phyloP scores from a whole-genome alignment of 768 basidiomycete species.

The Termitomyces sp. region DNA sequence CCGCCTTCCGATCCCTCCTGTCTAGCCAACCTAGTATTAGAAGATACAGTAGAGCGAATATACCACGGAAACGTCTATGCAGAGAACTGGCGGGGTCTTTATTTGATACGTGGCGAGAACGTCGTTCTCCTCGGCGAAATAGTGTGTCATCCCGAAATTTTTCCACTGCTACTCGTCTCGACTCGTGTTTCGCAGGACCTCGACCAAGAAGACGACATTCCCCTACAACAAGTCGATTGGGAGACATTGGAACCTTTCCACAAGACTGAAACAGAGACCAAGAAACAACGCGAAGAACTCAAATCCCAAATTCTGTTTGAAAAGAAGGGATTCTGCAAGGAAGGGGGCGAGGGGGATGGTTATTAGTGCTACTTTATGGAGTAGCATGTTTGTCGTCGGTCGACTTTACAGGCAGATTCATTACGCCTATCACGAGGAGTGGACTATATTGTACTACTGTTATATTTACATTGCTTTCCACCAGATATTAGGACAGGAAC shows the following conservation, averaged over 20 bases:
- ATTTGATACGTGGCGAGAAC: conserved; percentile 96
- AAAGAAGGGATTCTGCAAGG: conserved; percentile 87
- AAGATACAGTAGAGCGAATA: conserved; percentile 93
- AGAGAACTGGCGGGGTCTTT: conserved; percentile 83
- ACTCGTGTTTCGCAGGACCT: conserved; percentile 57
- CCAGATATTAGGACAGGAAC: conserved; percentile 1
- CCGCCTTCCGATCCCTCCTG: background rate
- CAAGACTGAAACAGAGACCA: conserved; percentile 63
- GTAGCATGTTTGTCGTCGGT: background rate
- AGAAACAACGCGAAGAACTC: conserved; percentile 75
- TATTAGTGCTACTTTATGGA: conserved; percentile 46
- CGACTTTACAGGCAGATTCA: conserved; percentile 17
- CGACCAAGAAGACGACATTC: conserved; percentile 87
- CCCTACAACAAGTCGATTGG: conserved; percentile 71
- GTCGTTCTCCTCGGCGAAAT: conserved; percentile 97
- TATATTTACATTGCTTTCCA: conserved; percentile 14
- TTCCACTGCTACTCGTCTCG: background rate
- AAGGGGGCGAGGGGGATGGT: conserved; percentile 94
- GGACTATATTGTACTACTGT: conserved; percentile 15
- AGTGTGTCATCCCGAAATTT: conserved; percentile 40
- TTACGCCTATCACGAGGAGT: conserved; percentile 13
- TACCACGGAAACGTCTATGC: conserved; percentile 86
- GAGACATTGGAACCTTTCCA: conserved; percentile 65
- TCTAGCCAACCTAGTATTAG: conserved; percentile 93
- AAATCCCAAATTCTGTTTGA: conserved; percentile 81